Base-by-base conservation (phyloP, 2,329 filamentous ascomycete genomes). In the Aspergillus sp. region DNA sequence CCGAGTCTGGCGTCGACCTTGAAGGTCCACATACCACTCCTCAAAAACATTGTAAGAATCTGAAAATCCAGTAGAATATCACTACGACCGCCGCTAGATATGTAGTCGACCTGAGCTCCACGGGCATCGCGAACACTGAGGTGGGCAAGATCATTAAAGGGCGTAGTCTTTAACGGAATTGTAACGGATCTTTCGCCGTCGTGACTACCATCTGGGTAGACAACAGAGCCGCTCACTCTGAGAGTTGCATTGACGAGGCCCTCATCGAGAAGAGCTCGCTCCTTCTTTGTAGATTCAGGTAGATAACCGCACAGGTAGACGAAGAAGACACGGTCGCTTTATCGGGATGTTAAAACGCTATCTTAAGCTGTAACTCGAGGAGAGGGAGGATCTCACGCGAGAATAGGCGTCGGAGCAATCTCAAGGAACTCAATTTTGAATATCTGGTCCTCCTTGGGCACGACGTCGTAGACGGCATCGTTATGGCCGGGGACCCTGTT, bases 61-160 rank as follows among this genome's bases (percentile, higher is more conserved):
- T 58, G 50, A 21, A 53, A 58, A 53, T 53, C 53, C 41, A 55
- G 47, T 42, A 51, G 47, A 10, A 58, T 41, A 2, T 58, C 47
- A 29, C 47, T 55, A 40, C 40, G 20, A 45, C 13, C 50, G 53
- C 50, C 55, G 45, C 53, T 58, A 49, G 50, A 41, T 10, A 58
- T 16, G 42, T 58, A 53, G 36, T 53, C 41, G 21, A 55, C 44
- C 50, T 55, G 41, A 49, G 34, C 14, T 23, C 49, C 50, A 58
- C 19, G 2, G 29, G 50, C n/a, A 53, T 55, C 17, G 11, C 53
- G 50, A 50, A 58, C 45, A 19, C 4, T 43, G 14, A 58, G 55
- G 20, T 55, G 53, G 20, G 53, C 47, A 41, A 47, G 3, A 49
- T 49, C 45, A 44, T 50, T 47, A 13, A 53, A 43, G 47, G 50